Evolutionary conservation across 257 asterid species (phyloP).

Genomic region (Plectranthus barbatus): DNA sequence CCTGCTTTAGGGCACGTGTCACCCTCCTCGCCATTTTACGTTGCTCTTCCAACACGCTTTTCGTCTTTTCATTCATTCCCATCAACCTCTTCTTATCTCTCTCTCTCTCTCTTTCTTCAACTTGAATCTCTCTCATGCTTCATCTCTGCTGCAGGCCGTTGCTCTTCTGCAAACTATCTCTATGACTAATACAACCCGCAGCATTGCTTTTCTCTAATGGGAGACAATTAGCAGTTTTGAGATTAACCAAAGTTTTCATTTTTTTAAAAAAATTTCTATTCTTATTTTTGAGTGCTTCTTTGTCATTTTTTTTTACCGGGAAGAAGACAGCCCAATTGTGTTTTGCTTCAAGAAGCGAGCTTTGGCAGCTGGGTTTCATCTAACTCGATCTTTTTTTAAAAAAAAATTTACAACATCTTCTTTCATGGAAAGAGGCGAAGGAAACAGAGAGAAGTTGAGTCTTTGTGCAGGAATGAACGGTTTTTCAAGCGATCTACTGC

Average conservation of each 20-base stretch:
- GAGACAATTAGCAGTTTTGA: not conserved
- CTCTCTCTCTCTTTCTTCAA: not conserved
- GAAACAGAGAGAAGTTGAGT: conserved; percentile 7
- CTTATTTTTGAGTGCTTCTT: not conserved
- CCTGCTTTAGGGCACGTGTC: conserved; percentile 46
- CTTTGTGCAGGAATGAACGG: conserved; percentile 16
- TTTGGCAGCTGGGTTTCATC: not conserved
- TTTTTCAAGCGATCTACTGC: conserved; percentile 32
- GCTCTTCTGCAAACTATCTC: not conserved
- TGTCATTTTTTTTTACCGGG: not conserved
- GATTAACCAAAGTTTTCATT: not conserved
- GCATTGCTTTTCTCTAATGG: not conserved
- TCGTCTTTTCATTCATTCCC: conserved; percentile 20
- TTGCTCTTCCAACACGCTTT: conserved; percentile 25
- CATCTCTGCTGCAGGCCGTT: not conserved
- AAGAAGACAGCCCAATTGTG: conserved; percentile 16
- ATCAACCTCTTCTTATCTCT: not conserved
- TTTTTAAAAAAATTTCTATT: not conserved
- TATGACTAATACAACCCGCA: not conserved
- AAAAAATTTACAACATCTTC: not conserved
- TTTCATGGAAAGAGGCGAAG: conserved; percentile 33
- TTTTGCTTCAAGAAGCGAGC: not conserved
- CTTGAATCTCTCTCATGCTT: not conserved
- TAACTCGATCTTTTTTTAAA: not conserved
- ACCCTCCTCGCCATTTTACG: conserved; percentile 10